Evolutionary conservation across 805 yeast genomes (phyloP), one percentile per base, ranked within the genome.

Genomic region (Kodamaea kakaduensis): DNA sequence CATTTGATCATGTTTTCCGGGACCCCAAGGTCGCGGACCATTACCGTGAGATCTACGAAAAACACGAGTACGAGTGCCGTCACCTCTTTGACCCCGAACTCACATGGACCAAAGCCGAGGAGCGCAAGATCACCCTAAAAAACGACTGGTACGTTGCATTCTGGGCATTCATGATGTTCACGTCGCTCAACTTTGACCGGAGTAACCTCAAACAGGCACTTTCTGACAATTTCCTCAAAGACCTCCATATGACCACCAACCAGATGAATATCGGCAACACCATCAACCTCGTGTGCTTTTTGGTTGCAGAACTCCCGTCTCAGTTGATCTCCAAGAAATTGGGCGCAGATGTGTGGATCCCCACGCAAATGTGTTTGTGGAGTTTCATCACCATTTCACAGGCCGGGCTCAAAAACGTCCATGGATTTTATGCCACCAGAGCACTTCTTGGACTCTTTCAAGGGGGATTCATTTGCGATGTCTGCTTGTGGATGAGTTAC

Each of bases 301-400:
- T 79, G 34, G 46, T 59, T 15, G 73, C 81, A 12, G 86, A 81
- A 51, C 52, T 80, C 9, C 86, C 86, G 0, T 77, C 84, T 2
- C 84, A 80, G 48, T 60, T 80, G 43, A 61, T 80, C 20, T 73
- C 82, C n/a, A 79, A 81, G 52, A 67, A 64, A 35, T 34, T 80
- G 22, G 87, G 86, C 9, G 74, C 82, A 3, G 84, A 51, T 31
- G 36, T 45, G 6, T 53, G 49, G 35, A 47, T 53, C 12, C 58
- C 58, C 4, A 37, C 45, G 13, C 60, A 54, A 29, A 54, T 56
- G 52, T 37, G 44, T 4, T 32, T 47, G 7, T 56, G 59, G 59
- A 46, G 54, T 27, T 25, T 52, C 13, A 54, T 56, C 6, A 49
- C 60, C 14, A 39, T 52, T 10, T 34, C 45, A 9, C 66, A 62